A percentile compares a stretch with the other conserved stretches of the same genome.
Evolutionary conservation across 345 rosid species (phyloP).

Genomic region (Syzygium aromaticum): DNA sequence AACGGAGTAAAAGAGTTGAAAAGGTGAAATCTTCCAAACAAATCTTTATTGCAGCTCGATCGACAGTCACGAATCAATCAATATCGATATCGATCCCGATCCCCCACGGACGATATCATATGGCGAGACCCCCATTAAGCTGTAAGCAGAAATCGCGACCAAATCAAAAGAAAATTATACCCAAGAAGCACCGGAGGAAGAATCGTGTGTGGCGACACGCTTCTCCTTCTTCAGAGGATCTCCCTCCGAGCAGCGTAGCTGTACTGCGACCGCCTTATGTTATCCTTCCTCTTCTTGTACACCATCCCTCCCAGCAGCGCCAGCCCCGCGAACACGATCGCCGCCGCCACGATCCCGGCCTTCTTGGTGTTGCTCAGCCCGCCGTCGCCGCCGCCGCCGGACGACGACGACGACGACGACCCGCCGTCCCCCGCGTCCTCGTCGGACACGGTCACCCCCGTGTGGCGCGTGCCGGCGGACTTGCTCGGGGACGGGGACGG

Average conservation of each 20-base stretch:
- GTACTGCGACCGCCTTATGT: conserved; percentile 14
- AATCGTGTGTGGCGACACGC: not conserved
- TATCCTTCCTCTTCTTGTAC: conserved; percentile 15
- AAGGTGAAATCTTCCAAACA: not conserved
- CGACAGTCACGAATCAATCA: not conserved
- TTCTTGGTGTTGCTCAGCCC: conserved; percentile 14
- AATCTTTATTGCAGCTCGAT: not conserved
- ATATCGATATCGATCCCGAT: not conserved
- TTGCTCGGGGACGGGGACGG: not conserved
- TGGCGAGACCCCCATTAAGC: not conserved
- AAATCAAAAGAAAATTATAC: not conserved
- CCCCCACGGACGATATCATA: not conserved
- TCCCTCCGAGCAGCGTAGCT: conserved; percentile 9
- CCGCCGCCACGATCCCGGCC: conserved; percentile 10
- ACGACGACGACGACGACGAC: not conserved
- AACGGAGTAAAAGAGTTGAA: not conserved
- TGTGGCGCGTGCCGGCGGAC: not conserved
- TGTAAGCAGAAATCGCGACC: not conserved
- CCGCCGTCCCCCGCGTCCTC: not conserved
- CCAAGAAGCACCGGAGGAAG: not conserved
- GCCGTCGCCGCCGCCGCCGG: not conserved
- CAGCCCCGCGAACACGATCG: not conserved
- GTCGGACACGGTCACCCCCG: not conserved
- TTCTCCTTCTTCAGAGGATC: conserved; percentile 3
- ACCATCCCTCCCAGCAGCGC: conserved; percentile 3